Percentiles rank a stretch among this genome's conserved stretches.
Evolutionary conservation across 257 asterid species (phyloP).

Genomic region (Solanum corneliomulleri): DNA sequence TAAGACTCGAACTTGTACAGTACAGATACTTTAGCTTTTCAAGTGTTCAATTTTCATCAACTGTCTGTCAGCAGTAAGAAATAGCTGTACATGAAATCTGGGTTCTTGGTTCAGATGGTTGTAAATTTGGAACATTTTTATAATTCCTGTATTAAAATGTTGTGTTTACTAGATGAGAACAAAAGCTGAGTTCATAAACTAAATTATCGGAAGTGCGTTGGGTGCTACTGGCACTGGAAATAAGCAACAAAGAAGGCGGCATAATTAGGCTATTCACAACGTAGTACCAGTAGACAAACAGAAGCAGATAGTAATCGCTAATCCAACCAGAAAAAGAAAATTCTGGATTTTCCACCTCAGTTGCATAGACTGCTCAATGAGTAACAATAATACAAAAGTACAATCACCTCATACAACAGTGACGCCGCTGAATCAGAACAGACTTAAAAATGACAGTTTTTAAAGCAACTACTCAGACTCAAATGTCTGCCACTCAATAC

Average conservation of each 20-base stretch:
- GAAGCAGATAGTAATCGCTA: not conserved
- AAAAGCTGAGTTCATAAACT: not conserved
- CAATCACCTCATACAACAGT: not conserved
- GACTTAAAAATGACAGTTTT: not conserved
- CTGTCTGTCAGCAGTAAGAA: not conserved
- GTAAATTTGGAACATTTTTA: not conserved
- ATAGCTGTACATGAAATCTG: not conserved
- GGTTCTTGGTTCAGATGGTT: not conserved
- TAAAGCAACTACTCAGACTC: slow-evolving; percentile 19
- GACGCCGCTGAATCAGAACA: not conserved
- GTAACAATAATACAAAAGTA: not conserved
- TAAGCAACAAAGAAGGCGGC: not conserved
- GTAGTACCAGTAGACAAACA: not conserved
- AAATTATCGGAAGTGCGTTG: not conserved
- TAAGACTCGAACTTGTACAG: not conserved
- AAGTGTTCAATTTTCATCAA: not conserved
- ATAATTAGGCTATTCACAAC: not conserved
- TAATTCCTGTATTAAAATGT: not conserved
- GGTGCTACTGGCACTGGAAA: not conserved
- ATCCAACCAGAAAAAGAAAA: not conserved
- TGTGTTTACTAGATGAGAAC: not conserved
- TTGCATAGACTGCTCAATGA: not conserved
- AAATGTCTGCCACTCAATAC: slow-evolving; percentile 50
- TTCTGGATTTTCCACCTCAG: not conserved
- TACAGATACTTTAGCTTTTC: not conserved